phyloP scores from a whole-genome alignment of 441 rosid species.

The Melastoma candidum region DNA sequence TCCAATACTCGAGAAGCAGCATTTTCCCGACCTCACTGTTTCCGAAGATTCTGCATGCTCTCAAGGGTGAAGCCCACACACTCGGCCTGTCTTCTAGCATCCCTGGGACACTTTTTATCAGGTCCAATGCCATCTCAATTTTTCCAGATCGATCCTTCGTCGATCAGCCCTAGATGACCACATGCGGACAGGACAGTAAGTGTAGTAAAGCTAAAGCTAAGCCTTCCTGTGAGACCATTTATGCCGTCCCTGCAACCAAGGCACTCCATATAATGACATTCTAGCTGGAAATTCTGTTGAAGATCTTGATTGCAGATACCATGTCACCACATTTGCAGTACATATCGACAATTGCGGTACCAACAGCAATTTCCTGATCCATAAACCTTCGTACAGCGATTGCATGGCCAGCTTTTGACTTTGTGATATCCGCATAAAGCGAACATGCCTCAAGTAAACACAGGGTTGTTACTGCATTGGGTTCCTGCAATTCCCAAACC shows the following conservation, averaged over 20 bases:
- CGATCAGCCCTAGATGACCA: conserved; percentile 41
- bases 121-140: conserved; percentile 28
- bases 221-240: conserved; percentile 42
- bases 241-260: conserved; percentile 42
- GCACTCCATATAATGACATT: conserved; percentile 44
- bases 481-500: conserved; percentile 21
- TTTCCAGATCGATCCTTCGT: conserved; percentile 48
- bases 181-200: conserved; percentile 52
- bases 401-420: conserved; percentile 43
- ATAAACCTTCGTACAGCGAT: conserved; percentile 38
- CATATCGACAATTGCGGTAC: conserved; percentile 39
- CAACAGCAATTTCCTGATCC: conserved; percentile 28
- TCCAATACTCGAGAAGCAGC: conserved; percentile 30
- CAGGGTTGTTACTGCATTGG: conserved; percentile 27
- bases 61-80: conserved; percentile 50
- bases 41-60: conserved; percentile 34
- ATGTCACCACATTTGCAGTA: conserved; percentile 44
- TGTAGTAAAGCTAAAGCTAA: conserved; percentile 31
- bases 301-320: conserved; percentile 29
- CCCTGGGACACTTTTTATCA: conserved; percentile 32
- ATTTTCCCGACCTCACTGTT: conserved; percentile 22
- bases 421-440: conserved; percentile 27
- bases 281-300: conserved; percentile 26
- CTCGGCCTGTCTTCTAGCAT: conserved; percentile 27
- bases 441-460: conserved; percentile 44